Base-by-base conservation (phyloP, 1,284 basidiomycete genomes). In the Trametes hirsuta region DNA sequence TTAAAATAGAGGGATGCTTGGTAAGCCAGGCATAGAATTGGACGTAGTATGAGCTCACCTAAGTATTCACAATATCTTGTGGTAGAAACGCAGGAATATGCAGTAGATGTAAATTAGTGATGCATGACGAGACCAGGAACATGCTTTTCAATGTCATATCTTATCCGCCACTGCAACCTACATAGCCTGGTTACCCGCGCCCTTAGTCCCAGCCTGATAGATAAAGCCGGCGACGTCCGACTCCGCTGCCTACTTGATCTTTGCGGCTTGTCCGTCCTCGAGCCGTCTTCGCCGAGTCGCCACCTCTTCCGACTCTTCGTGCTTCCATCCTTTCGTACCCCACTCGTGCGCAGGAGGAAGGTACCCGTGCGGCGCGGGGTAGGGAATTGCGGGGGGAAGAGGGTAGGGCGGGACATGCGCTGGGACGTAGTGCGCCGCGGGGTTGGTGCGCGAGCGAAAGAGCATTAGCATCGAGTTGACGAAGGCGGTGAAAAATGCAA, bases 391-490 rank as follows among this genome's bases (percentile, higher is more conserved):
- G 48, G 81, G 77, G 10, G 78, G 68, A 34, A 81, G 74, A 53
- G 81, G 74, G 69, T 80, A 84, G 47, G 80, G 69, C 53, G 76
- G 71, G 61, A 67, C 50, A 24, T 59, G 68, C 0, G 55, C 40
- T 4, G 63, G 62, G 2, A 62, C 36, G 24, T 60, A 45, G 37
- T 48, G 62, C 12, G 68, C 50, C 4, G 65, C 52, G 3, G 71
- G 68, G 37, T 70, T 66, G 50, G 84, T 81, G 67, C 83, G 82
- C 52, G 88, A 78, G 52, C 90, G 87, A 72, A 90, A 92, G 45
- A 91, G 79, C 45, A 86, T 91, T 52, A 94, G 80, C 40, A 94
- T 79, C 6, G 91, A 82, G 76, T 95, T 95, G 74, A 94, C 85
- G 75, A 95, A 89, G 40, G 92, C 77, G 30, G 93, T 91, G 63